Conservation (phyloP, 148 eudicot species). For the Drosera capensis region DNA sequence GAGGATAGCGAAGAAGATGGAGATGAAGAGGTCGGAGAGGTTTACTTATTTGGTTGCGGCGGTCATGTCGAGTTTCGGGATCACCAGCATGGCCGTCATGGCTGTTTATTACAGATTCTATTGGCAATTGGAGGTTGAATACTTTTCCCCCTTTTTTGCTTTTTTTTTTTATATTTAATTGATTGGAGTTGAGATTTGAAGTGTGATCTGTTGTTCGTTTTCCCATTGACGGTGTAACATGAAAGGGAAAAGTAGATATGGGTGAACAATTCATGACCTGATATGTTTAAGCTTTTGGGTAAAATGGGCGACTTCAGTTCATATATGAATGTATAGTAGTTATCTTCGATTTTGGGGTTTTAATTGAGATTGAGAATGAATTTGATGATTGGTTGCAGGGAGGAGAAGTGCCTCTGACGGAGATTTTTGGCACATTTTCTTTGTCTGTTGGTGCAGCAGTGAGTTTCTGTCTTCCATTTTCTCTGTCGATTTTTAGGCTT, state of each 20-base stretch:
- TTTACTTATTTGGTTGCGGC: conserved; percentile 77
- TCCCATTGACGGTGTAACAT: too few relatives aligned
- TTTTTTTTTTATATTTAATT: not conserved
- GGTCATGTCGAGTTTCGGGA: conserved; percentile 71
- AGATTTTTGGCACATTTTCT: conserved; percentile 92
- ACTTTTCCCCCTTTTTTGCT: not conserved
- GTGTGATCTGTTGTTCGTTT: not conserved
- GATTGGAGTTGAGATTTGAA: not conserved
- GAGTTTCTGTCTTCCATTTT: conserved; percentile 11
- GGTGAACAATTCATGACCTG: too few relatives aligned
- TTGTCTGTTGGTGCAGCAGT: conserved; percentile 94
- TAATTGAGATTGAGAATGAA: not conserved
- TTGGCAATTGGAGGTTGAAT: conserved; percentile 85
- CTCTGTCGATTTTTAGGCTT: not conserved
- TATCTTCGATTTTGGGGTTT: not conserved
- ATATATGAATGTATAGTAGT: not conserved
- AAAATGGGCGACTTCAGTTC: too few relatives aligned
- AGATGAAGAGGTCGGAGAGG: conserved; percentile 70
- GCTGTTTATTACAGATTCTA: conserved; percentile 78
- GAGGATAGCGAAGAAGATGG: conserved; percentile 19
- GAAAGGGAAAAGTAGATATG: too few relatives aligned
- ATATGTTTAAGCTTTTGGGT: too few relatives aligned
- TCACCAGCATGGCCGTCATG: conserved; percentile 70
- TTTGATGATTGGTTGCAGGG: conserved; percentile 29
- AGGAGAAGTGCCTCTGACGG: conserved; percentile 58